phyloP scores from a whole-genome alignment of 257 asterid genomes.

The Fraxinus cuspidata region DNA sequence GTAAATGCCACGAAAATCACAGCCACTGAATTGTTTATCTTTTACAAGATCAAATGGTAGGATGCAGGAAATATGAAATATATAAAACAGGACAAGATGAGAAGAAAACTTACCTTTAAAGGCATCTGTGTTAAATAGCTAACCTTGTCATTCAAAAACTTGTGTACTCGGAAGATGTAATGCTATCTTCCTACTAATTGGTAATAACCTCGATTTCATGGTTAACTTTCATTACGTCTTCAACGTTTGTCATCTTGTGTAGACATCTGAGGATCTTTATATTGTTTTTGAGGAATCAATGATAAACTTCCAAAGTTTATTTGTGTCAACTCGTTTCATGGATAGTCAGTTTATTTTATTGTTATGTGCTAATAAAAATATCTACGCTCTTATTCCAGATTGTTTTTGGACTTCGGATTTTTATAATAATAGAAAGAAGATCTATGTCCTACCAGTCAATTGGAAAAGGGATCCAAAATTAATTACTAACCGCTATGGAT shows the following conservation, averaged over 20 bases:
- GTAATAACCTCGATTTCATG: not conserved
- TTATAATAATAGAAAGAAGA: no score
- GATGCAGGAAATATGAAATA: not conserved
- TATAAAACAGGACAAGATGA: not conserved
- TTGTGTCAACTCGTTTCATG: not conserved
- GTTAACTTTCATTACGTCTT: not conserved
- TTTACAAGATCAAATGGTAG: not conserved
- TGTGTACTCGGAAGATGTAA: not conserved
- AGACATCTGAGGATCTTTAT: not conserved
- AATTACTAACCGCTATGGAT: not conserved
- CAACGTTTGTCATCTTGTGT: not conserved
- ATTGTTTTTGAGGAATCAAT: not conserved
- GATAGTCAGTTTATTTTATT: not conserved
- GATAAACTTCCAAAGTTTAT: not conserved
- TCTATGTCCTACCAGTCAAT: not conserved
- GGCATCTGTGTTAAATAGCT: no score
- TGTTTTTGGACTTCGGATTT: not conserved
- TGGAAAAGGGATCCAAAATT: not conserved
- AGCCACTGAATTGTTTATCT: not conserved
- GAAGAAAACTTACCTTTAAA: not conserved
- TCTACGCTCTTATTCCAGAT: not conserved
- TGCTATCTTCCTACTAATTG: not conserved
- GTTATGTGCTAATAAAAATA: not conserved
- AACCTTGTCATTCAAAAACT: no score
- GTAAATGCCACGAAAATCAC: not conserved